These are phyloP conservation scores for Eimeria tenella DNA, from an alignment of 169 alveolate species.

Conservation along the genomic window DNA sequence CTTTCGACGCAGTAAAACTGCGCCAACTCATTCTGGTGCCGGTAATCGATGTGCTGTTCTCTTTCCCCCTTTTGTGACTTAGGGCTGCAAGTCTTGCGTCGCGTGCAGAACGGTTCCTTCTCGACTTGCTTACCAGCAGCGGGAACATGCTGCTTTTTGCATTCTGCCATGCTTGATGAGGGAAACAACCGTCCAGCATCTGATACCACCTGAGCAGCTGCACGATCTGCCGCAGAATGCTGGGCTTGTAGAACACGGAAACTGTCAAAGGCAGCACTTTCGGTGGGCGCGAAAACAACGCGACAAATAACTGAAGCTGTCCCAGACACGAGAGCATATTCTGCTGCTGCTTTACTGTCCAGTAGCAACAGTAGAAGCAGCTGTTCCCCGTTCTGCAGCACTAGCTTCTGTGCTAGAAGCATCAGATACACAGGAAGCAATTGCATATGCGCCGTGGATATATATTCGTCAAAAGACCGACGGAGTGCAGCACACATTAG, in stretches of 20 bases:
- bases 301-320: slow-evolving; percentile 53
- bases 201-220: not conserved
- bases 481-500: not conserved
- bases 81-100: no score
- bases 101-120: no score
- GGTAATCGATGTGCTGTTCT: no score
- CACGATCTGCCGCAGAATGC: not conserved
- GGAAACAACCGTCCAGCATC: not conserved
- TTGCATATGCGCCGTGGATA: slow-evolving; percentile 36
- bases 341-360: slow-evolving; percentile 42
- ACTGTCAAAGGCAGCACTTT: slow-evolving; percentile 42
- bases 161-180: no score
- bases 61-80: no score
- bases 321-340: slow-evolving; percentile 51
- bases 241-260: slow-evolving; percentile 18
- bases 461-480: not conserved
- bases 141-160: no score
- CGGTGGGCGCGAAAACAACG: slow-evolving; percentile 9
- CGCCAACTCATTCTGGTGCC: no score
- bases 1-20: no score
- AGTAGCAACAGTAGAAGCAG: slow-evolving; percentile 45
- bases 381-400: slow-evolving; percentile 62
- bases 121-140: no score
- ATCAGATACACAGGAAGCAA: slow-evolving; percentile 30
- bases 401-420: slow-evolving; percentile 44